phyloP scores from a whole-genome alignment of 2,329 filamentous ascomycete genomes.

The Cordyceps javanica region DNA sequence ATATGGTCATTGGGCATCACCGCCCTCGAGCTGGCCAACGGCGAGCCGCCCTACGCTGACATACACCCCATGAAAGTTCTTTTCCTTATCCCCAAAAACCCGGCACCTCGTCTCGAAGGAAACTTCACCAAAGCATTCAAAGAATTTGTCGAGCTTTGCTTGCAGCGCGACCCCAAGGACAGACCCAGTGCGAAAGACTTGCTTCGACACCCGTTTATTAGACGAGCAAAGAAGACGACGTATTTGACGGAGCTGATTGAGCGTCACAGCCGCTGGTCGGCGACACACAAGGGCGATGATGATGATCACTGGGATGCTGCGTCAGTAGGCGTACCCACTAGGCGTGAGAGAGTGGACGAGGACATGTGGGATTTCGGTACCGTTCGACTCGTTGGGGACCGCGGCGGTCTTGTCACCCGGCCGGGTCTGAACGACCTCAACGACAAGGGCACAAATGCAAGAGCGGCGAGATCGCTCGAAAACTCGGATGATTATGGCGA shows the following conservation, averaged over 20 bases:
- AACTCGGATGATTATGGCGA: slow-evolving; percentile 46
- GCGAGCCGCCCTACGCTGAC: slow-evolving; percentile 90
- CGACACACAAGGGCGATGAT: slow-evolving; percentile 66
- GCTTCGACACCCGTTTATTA: slow-evolving; percentile 83
- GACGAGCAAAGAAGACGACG: slow-evolving; percentile 88
- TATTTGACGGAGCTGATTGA: slow-evolving; percentile 96
- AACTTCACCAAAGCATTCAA: slow-evolving; percentile 80
- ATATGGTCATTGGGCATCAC: slow-evolving; percentile 97
- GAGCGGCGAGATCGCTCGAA: slow-evolving; percentile 50
- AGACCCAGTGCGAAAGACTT: slow-evolving; percentile 81
- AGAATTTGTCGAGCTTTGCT: slow-evolving; percentile 75
- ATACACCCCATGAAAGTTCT: slow-evolving; percentile 98
- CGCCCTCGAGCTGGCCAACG: slow-evolving; percentile 82
- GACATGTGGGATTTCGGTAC: slow-evolving; percentile 99
- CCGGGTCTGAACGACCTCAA: slow-evolving; percentile 66
- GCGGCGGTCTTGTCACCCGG: slow-evolving; percentile 49
- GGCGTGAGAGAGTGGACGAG: slow-evolving; percentile 58
- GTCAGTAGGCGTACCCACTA: slow-evolving; percentile 44
- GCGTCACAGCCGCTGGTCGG: slow-evolving; percentile 78
- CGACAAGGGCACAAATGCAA: slow-evolving; percentile 72
- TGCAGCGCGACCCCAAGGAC: slow-evolving; percentile 84
- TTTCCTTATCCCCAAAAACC: slow-evolving; percentile 93
- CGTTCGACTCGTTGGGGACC: slow-evolving; percentile 70
- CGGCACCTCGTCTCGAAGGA: slow-evolving; percentile 73
- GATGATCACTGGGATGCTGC: slow-evolving; percentile 55